Base-by-base conservation (phyloP, 352 stramenopile genomes). In the Albugo laibachii region DNA sequence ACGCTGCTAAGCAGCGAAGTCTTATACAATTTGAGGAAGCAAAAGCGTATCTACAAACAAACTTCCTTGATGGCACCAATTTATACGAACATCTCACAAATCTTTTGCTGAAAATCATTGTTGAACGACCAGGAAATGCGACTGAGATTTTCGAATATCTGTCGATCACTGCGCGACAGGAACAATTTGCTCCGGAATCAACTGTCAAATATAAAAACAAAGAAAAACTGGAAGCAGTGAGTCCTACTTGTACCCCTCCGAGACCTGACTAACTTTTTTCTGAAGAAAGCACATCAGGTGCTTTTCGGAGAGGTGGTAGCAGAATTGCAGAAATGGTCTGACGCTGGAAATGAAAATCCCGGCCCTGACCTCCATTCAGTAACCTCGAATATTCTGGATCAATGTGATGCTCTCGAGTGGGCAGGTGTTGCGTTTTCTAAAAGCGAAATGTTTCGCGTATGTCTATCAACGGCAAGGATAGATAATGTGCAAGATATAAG, bases 21-120 rank as follows among this genome's bases (percentile, higher is more conserved):
- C n/a, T 81, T 67, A 79, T 69, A 50, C 83, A 69, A 41, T 57
- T 92, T 40, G 83, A 94, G 31, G 74, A 88, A 54, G 82, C 80
- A 16, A 92, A 92, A 54, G 80, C 83, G 1, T 93, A 89, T 54
- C 52, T 94, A 47, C 80, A 92, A 61, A 79, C 87, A 44, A 71
- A 92, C 36, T 56, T 55, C 6, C 38, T 45, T 5, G 74, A 86
- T 41, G 78, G 76, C 31, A 82, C 78, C 11, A 87, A 82, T 51
- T 53, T 93, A 21, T 92, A 93, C 50, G 76, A 89, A 48, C 78
- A 91, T 41, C 57, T 92, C 37, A 80, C 78, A 1, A 77, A 92
- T 38, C 74, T 92, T 12, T 55, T 92, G 44, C 63, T 92, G 42
- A 92, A 91, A 58, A 80, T 84, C 42, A 64, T 91, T 13, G 68